Evolutionary conservation across 2,329 filamentous ascomycete species (phyloP).

Genomic region (Alternaria incomplexa): DNA sequence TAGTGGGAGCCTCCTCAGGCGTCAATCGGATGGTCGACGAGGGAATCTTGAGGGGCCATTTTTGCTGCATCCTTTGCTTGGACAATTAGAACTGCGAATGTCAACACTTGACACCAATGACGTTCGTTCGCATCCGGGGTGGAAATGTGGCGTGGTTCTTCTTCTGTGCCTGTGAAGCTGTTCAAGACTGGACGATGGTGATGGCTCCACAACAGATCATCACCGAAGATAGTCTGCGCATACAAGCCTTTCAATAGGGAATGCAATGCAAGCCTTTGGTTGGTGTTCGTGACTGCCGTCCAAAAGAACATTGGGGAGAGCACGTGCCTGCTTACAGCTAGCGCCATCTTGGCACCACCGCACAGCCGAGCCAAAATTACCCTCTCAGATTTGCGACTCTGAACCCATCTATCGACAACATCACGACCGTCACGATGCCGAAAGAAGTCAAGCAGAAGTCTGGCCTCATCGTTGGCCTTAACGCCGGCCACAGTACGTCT

Average conservation of each 20-base stretch:
- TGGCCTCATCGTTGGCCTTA: conserved; percentile 65
- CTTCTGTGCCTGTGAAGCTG: background rate
- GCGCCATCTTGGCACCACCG: conserved; percentile 22
- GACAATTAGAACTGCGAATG: background rate
- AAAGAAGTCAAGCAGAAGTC: conserved; percentile 62
- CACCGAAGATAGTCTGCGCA: too few relatives aligned
- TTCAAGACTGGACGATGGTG: background rate
- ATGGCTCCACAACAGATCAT: too few relatives aligned
- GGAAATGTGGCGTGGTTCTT: background rate
- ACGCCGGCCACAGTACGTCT: conserved; percentile 70
- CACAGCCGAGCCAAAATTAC: conserved; percentile 30
- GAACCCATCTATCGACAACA: conserved; percentile 39
- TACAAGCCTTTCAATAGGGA: too few relatives aligned
- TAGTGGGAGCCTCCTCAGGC: too few relatives aligned
- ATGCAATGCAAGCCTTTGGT: too few relatives aligned
- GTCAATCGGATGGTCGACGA: background rate
- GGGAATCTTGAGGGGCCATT: background rate
- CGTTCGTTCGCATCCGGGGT: background rate
- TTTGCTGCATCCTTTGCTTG: background rate
- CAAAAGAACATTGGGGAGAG: background rate
- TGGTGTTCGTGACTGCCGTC: background rate
- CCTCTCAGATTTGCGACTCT: conserved; percentile 13
- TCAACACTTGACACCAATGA: background rate
- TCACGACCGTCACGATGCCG: conserved; percentile 54
- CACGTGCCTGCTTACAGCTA: conserved; percentile 25